Conservation (phyloP, 169 alveolate species). For the Plasmodium yoelii region DNA sequence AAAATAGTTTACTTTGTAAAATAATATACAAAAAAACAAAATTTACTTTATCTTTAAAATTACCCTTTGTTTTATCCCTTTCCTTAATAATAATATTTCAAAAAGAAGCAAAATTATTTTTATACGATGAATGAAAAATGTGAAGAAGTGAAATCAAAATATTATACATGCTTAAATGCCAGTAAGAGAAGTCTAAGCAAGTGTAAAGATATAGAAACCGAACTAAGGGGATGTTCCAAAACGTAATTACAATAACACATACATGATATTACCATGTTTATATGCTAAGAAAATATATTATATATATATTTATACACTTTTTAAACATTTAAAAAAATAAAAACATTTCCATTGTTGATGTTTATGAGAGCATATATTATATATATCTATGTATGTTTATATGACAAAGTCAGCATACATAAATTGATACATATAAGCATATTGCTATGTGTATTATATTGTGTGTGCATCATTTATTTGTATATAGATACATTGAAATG, state of each 20-base stretch:
- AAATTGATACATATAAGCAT: no score
- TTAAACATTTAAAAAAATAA: no score
- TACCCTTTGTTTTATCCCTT: no score
- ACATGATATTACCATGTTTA: not conserved
- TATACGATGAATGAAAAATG: slow-evolving; percentile 66
- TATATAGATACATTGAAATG: no score
- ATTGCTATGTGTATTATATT: no score
- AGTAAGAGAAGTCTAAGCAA: slow-evolving; percentile 62
- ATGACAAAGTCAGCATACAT: no score
- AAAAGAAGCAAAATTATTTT: not conserved
- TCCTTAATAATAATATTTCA: not conserved
- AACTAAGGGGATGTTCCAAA: slow-evolving; percentile 73
- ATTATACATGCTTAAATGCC: slow-evolving; percentile 68
- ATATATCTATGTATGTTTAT: no score
- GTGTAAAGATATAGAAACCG: slow-evolving; percentile 59
- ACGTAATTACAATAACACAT: slow-evolving; percentile 30
- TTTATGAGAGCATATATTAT: no score
- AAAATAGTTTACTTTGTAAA: not conserved
- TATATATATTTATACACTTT: not conserved
- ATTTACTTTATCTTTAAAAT: no score
- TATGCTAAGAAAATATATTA: not conserved
- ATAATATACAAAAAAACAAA: not conserved
- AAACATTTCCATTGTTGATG: no score
- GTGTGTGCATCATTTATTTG: no score
- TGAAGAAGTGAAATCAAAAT: slow-evolving; percentile 65